phyloP scores from a whole-genome alignment of 2,329 filamentous ascomycete genomes.

The Botrytis byssoidea region DNA sequence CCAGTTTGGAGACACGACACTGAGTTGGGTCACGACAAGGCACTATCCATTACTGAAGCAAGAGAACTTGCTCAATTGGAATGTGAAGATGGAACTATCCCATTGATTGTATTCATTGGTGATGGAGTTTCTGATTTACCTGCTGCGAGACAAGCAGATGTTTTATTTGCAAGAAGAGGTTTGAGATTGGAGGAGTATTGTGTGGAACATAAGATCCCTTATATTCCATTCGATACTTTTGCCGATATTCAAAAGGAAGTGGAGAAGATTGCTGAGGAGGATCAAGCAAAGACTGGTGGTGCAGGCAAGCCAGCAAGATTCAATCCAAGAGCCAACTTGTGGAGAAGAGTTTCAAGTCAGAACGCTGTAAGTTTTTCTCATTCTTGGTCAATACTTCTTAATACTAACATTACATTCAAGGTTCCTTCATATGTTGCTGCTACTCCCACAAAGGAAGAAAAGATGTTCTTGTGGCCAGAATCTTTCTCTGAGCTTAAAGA shows the following conservation, averaged over 20 bases:
- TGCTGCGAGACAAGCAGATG: constrained; percentile 63
- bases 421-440: constrained; percentile 50
- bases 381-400: not conserved
- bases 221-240: constrained; percentile 64
- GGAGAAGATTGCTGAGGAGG: constrained; percentile 55
- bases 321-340: constrained; percentile 68
- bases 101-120: constrained; percentile 67
- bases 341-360: constrained; percentile 61
- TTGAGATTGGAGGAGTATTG: constrained; percentile 66
- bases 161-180: constrained; percentile 65
- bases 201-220: constrained; percentile 57
- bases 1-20: constrained; percentile 66
- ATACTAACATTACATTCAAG: constrained; percentile 20
- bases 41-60: constrained; percentile 60
- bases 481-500: constrained; percentile 46
- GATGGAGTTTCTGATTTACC: constrained; percentile 68
- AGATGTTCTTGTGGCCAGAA: constrained; percentile 63
- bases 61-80: constrained; percentile 53
- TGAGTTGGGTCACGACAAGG: constrained; percentile 66
- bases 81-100: constrained; percentile 59
- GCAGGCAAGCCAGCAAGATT: constrained; percentile 58
- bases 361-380: constrained; percentile 42
- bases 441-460: constrained; percentile 56
- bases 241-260: constrained; percentile 63
- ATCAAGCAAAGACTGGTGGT: constrained; percentile 60